Evolutionary conservation across 441 rosid genomes (phyloP).

Genomic region (Viola pubescens): DNA sequence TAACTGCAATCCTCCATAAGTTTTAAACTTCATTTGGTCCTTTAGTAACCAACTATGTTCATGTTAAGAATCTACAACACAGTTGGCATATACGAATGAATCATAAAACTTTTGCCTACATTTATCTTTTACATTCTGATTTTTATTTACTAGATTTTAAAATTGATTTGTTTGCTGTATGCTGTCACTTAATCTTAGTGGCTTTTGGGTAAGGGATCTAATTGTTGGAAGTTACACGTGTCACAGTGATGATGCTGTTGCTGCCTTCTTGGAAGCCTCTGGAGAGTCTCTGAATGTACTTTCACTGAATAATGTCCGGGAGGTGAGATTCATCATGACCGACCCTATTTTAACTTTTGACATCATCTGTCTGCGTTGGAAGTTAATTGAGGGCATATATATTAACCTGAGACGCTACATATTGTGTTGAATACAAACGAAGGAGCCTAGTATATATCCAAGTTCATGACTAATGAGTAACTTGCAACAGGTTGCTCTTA

Average conservation of each 20-base stretch:
- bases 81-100: too few relatives aligned
- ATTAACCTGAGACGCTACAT: neutral
- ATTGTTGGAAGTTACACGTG: constrained; percentile 7
- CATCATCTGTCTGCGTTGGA: neutral
- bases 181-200: too few relatives aligned
- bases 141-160: too few relatives aligned
- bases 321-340: constrained; percentile 25
- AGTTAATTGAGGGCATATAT: neutral
- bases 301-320: constrained; percentile 26
- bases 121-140: too few relatives aligned
- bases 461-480: neutral
- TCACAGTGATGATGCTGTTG: constrained; percentile 45
- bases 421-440: too few relatives aligned
- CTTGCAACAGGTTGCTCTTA: constrained; percentile 32
- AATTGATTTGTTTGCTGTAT: too few relatives aligned
- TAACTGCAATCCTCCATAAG: neutral
- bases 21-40: neutral
- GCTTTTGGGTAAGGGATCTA: neutral
- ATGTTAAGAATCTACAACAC: too few relatives aligned
- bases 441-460: neutral
- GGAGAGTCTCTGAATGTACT: constrained; percentile 33
- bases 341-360: neutral
- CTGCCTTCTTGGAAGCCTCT: constrained; percentile 40
- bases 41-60: neutral
- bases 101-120: too few relatives aligned